A percentile compares a stretch with the other conserved stretches of the same genome.
Conservation (phyloP, 106 monocot species). For the Cymbidium sinense region DNA sequence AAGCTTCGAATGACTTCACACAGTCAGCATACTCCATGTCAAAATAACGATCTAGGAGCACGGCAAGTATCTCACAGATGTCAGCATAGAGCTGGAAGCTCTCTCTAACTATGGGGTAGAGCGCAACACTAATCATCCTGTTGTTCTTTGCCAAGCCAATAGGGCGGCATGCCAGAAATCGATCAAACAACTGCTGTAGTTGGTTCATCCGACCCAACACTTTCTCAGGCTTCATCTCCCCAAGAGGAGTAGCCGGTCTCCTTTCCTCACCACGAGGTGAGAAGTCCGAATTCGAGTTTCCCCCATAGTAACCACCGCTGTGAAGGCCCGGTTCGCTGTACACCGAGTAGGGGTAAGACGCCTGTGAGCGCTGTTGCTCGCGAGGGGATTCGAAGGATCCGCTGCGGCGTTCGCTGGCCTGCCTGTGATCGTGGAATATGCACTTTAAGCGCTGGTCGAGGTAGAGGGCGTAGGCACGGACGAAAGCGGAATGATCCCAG, state of each 20-base stretch:
- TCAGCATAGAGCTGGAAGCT: slow-evolving; percentile 79
- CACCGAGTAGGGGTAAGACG: slow-evolving; percentile 3
- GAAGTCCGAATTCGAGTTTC: slow-evolving; percentile 9
- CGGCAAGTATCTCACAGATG: slow-evolving; percentile 63
- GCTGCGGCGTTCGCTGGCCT: background rate
- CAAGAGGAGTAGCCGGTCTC: slow-evolving; percentile 33
- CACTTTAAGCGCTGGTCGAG: slow-evolving; percentile 56
- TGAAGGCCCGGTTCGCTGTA: slow-evolving; percentile 5
- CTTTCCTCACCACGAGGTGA: slow-evolving; percentile 9
- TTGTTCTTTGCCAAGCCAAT: slow-evolving; percentile 50
- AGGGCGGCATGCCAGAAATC: slow-evolving; percentile 59
- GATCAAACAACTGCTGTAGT: slow-evolving; percentile 54
- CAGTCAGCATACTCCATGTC: slow-evolving; percentile 82
- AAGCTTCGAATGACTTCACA: slow-evolving; percentile 73
- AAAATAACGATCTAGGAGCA: slow-evolving; percentile 67
- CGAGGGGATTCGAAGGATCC: background rate
- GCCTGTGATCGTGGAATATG: slow-evolving; percentile 31
- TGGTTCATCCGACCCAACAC: slow-evolving; percentile 49
- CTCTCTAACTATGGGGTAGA: slow-evolving; percentile 61
- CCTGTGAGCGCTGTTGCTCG: background rate
- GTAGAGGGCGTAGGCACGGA: slow-evolving; percentile 59
- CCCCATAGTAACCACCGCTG: background rate
- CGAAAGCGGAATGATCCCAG: slow-evolving; percentile 81
- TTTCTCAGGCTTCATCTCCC: slow-evolving; percentile 51
- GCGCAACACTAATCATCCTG: slow-evolving; percentile 49